Percentiles rank a stretch among this genome's conserved stretches.
Evolutionary conservation across 2,329 filamentous ascomycete species (phyloP).

Genomic region (Trichoderma citrinoviride): DNA sequence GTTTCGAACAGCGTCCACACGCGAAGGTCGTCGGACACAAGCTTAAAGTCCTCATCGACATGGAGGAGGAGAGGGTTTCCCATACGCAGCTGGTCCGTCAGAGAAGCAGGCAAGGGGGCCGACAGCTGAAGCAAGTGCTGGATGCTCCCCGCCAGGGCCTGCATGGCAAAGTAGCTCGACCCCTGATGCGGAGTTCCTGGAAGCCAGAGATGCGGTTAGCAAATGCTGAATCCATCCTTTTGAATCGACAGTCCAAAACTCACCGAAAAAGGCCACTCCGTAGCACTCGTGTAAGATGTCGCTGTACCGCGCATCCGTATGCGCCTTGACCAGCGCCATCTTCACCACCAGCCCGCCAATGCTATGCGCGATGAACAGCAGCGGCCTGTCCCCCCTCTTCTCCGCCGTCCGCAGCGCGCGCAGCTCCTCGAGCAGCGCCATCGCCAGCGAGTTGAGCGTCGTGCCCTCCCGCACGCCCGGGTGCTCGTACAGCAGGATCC

Average conservation of each 20-base stretch:
- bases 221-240: background rate
- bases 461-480: constrained; percentile 41
- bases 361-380: constrained; percentile 61
- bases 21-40: constrained; percentile 55
- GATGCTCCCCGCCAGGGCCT: constrained; percentile 54
- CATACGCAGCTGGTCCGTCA: constrained; percentile 51
- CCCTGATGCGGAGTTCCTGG: constrained; percentile 60
- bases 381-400: constrained; percentile 44
- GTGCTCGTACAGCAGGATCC: constrained; percentile 53
- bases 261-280: constrained; percentile 59
- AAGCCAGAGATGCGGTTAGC: background rate
- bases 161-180: constrained; percentile 61
- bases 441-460: constrained; percentile 46
- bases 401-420: constrained; percentile 34
- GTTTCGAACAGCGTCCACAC: constrained; percentile 65
- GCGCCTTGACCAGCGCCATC: constrained; percentile 51
- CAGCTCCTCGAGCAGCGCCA: constrained; percentile 47
- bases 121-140: constrained; percentile 51
- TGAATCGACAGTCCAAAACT: constrained; percentile 30
- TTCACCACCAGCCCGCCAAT: constrained; percentile 61
- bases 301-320: constrained; percentile 37
- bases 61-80: constrained; percentile 48
- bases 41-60: constrained; percentile 54
- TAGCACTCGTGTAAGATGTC: constrained; percentile 55
- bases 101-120: constrained; percentile 47